A percentile compares a stretch with the other conserved stretches of the same genome.
Evolutionary conservation across 306 rosid species (phyloP).

Genomic region (Inga oerstediana): DNA sequence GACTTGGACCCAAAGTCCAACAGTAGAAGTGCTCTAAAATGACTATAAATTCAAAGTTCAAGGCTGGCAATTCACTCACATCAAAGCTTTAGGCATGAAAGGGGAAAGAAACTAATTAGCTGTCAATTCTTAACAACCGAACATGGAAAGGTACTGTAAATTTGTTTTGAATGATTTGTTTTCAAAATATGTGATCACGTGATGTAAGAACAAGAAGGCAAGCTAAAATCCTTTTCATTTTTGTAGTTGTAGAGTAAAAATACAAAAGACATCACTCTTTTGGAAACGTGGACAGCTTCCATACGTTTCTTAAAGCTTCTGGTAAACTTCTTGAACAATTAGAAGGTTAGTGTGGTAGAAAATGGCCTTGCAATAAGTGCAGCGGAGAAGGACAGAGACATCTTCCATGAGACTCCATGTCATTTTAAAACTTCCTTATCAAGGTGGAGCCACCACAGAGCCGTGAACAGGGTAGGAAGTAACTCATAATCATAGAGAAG

Average conservation of each 20-base stretch:
- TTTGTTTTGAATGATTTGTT: neutral
- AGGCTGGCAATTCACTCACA: neutral
- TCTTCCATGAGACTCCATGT: conserved; percentile 27
- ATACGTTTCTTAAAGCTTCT: conserved; percentile 25
- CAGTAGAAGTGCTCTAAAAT: neutral
- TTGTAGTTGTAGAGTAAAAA: neutral
- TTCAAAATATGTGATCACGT: conserved; percentile 1
- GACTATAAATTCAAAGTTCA: neutral
- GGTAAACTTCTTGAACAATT: neutral
- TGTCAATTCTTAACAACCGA: neutral
- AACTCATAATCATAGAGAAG: neutral
- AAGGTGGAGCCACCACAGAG: conserved; percentile 35
- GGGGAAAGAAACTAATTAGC: neutral
- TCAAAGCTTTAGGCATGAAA: neutral
- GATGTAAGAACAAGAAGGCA: conserved; percentile 1
- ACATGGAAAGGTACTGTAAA: neutral
- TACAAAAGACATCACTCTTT: conserved; percentile 5
- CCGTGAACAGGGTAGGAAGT: conserved; percentile 21
- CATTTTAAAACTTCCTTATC: conserved; percentile 34
- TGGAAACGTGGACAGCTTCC: conserved; percentile 24
- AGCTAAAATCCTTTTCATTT: conserved; percentile 1
- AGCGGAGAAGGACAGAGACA: conserved; percentile 35
- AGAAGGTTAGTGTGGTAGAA: conserved; percentile 38
- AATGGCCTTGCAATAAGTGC: conserved; percentile 33
- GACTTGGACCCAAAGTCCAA: too few relatives aligned